Conservation (phyloP, 495 filamentous ascomycete genomes). For the Tuber calosporum region DNA sequence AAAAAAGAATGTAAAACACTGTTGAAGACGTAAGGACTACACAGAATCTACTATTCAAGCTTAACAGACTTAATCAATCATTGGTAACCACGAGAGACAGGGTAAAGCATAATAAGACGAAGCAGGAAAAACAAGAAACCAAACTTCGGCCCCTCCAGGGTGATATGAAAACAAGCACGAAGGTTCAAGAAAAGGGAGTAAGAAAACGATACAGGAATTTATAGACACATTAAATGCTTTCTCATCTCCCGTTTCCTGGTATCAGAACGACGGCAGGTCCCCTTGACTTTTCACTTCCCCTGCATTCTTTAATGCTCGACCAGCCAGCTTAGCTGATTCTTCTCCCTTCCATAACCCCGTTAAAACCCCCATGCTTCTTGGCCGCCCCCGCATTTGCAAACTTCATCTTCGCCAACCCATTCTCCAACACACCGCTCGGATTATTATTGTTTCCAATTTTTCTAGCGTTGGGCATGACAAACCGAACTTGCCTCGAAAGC, state of each 20-base stretch:
- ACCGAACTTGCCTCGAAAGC: constrained; percentile 30
- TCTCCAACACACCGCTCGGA: constrained; percentile 29
- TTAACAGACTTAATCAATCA: background rate
- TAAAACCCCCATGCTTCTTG: constrained; percentile 20
- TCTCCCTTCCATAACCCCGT: background rate
- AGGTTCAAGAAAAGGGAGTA: background rate
- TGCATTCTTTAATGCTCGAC: background rate
- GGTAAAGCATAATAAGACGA: background rate
- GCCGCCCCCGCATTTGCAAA: constrained; percentile 19
- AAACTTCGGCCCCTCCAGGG: background rate
- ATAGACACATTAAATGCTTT: background rate
- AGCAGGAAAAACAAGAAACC: background rate
- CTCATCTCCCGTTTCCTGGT: background rate
- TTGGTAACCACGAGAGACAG: background rate
- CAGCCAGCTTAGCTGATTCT: background rate
- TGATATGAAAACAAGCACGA: background rate
- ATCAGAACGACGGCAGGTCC: background rate
- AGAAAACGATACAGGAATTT: background rate
- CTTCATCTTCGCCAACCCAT: constrained; percentile 34
- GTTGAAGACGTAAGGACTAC: constrained; percentile 14
- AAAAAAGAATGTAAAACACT: no score
- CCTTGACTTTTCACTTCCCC: background rate
- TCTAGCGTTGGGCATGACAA: constrained; percentile 27
- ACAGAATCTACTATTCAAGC: background rate
- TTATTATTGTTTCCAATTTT: constrained; percentile 27